These are phyloP conservation scores for Microcera coccophila DNA, from an alignment of 2,329 filamentous ascomycete genomes.

Conservation along the genomic window DNA sequence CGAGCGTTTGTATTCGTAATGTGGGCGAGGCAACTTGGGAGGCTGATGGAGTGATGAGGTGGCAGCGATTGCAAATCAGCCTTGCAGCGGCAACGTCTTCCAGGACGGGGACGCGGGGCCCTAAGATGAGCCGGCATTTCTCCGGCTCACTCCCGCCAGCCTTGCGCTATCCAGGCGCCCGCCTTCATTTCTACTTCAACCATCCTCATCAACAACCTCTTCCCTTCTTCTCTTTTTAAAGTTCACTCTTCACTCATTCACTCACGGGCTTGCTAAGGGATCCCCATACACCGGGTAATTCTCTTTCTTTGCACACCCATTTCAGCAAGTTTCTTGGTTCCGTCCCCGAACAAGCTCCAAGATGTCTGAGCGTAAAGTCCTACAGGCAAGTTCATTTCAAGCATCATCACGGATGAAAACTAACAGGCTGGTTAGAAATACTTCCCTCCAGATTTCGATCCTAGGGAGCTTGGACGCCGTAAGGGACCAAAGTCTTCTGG, in stretches of 20 bases:
- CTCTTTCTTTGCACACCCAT: too few species aligned
- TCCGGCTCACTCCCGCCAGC: not conserved
- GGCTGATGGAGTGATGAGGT: too few species aligned
- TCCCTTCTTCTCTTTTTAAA: not conserved
- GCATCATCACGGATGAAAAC: slow-evolving; percentile 8
- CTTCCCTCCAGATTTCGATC: slow-evolving; percentile 83
- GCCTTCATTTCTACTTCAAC: not conserved
- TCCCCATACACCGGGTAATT: too few species aligned
- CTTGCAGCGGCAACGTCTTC: not conserved
- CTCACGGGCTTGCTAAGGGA: too few species aligned
- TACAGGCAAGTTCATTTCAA: slow-evolving; percentile 36
- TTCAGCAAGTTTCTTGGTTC: not conserved
- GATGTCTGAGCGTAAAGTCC: slow-evolving; percentile 85
- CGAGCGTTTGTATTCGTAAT: too few species aligned
- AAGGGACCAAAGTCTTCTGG: slow-evolving; percentile 68
- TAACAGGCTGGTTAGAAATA: slow-evolving; percentile 42
- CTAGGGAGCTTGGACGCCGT: slow-evolving; percentile 69
- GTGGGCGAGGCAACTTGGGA: too few species aligned
- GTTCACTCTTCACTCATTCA: too few species aligned
- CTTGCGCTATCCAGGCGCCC: not conserved
- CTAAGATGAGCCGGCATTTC: slow-evolving; percentile 4
- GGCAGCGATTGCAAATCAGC: not conserved
- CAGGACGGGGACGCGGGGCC: not conserved
- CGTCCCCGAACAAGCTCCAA: slow-evolving; percentile 22
- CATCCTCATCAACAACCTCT: not conserved